A percentile compares a stretch with the other conserved stretches of the same genome.
phyloP scores from a whole-genome alignment of 2,329 filamentous ascomycete species.

The Pseudogymnoascus sp. region DNA sequence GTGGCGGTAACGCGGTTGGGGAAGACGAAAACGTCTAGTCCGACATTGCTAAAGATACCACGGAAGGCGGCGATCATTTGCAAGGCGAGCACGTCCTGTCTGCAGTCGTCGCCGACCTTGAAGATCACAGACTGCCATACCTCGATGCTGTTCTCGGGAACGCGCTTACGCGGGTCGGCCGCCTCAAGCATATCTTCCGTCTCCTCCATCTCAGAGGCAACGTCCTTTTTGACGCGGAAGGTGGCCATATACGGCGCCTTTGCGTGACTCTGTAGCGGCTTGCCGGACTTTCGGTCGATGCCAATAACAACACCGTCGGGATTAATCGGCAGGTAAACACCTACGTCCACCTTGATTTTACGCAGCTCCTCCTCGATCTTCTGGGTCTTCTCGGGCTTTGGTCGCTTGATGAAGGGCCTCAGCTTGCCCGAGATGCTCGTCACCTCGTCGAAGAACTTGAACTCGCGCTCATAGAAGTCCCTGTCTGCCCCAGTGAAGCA shows the following conservation, averaged over 20 bases:
- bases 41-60: conserved; percentile 91
- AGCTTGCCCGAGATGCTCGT: conserved; percentile 93
- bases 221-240: conserved; percentile 86
- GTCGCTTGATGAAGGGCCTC: conserved; percentile 82
- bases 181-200: conserved; percentile 45
- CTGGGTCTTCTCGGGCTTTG: conserved; percentile 95
- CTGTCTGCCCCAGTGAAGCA: conserved; percentile 74
- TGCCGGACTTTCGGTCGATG: conserved; percentile 95
- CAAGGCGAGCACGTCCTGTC: conserved; percentile 90
- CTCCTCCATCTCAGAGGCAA: conserved; percentile 41
- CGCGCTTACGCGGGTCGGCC: conserved; percentile 32
- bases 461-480: conserved; percentile 87
- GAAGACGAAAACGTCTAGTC: conserved; percentile 93
- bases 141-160: conserved; percentile 59
- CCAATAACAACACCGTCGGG: conserved; percentile 95
- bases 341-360: conserved; percentile 94
- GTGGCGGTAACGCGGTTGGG: conserved; percentile 97
- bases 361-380: conserved; percentile 98
- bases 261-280: conserved; percentile 93
- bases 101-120: conserved; percentile 97
- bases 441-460: conserved; percentile 96
- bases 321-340: conserved; percentile 94
- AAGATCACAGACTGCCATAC: conserved; percentile 99
- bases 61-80: conserved; percentile 98
- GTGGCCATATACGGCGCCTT: conserved; percentile 99